A percentile compares a stretch with the other conserved stretches of the same genome.
phyloP scores from a whole-genome alignment of 78 protist genomes.

The Polysphondylium violaceum region DNA sequence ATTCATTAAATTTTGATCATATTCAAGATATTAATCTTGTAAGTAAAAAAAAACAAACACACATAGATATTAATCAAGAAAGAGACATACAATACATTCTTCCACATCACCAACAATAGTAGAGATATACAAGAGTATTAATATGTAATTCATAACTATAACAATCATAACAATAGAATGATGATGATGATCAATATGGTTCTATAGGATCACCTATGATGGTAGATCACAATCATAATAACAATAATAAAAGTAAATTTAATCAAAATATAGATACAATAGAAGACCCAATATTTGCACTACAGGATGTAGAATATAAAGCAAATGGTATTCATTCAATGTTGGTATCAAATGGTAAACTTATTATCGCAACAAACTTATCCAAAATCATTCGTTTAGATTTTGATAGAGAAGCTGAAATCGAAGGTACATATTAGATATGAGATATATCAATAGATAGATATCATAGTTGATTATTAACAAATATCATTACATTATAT shows the following conservation, averaged over 20 bases:
- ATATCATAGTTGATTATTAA: not conserved
- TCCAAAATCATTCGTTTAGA: constrained; percentile 51
- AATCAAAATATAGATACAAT: not conserved
- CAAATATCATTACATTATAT: not conserved
- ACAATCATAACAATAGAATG: not conserved
- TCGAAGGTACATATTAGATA: constrained; percentile 51
- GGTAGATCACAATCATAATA: too few relatives aligned
- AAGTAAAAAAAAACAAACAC: not conserved
- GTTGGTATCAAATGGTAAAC: constrained; percentile 9
- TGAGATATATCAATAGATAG: not conserved
- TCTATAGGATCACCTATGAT: too few relatives aligned
- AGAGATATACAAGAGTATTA: not conserved
- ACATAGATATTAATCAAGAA: not conserved
- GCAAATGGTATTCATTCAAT: constrained; percentile 43
- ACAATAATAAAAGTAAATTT: not conserved
- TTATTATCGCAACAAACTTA: constrained; percentile 41
- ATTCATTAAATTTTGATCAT: not conserved
- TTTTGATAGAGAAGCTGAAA: constrained; percentile 1
- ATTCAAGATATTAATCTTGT: constrained; percentile 6
- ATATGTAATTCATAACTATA: not conserved
- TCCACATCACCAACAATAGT: not conserved
- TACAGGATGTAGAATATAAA: constrained; percentile 22
- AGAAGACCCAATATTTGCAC: constrained; percentile 31
- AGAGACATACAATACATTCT: not conserved
- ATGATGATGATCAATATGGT: too few relatives aligned